These are phyloP conservation scores for Conticribra weissflogii DNA, from an alignment of 108 stramenopile species.

Conservation along the genomic window DNA sequence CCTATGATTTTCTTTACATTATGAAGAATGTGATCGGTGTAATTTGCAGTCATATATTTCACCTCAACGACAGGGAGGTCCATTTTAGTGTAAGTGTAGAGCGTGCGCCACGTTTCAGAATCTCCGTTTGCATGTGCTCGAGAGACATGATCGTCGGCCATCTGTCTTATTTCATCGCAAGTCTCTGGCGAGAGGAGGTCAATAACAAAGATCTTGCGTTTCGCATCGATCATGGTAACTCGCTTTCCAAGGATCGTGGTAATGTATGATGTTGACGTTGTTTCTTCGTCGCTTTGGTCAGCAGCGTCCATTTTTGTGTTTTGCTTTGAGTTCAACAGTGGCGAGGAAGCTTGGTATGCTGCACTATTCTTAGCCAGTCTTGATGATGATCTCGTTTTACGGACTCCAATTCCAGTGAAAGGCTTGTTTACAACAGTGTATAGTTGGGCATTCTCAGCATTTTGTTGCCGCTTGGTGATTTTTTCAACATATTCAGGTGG, in stretches of 20 bases:
- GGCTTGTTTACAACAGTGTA: neutral
- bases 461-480: conserved; percentile 22
- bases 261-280: conserved; percentile 12
- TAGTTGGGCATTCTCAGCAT: conserved; percentile 7
- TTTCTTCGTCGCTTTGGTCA: neutral
- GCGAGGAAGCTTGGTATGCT: conserved; percentile 28
- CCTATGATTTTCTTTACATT: conserved; percentile 45
- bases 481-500: conserved; percentile 22
- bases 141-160: conserved; percentile 51
- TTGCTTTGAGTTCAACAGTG: conserved; percentile 3
- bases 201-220: conserved; percentile 51
- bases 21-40: conserved; percentile 37
- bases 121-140: conserved; percentile 18
- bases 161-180: conserved; percentile 48
- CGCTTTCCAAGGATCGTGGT: conserved; percentile 42
- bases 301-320: conserved; percentile 6
- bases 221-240: conserved; percentile 50
- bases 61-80: conserved; percentile 52
- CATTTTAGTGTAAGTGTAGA: conserved; percentile 68
- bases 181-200: conserved; percentile 55
- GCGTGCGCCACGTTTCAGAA: conserved; percentile 46
- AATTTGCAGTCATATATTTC: conserved; percentile 28
- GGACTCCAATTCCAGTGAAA: neutral
- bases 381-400: neutral
- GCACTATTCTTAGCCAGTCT: neutral